Conservation (phyloP, 2,329 filamentous ascomycete genomes). For the Pseudocercospora cruenta region DNA sequence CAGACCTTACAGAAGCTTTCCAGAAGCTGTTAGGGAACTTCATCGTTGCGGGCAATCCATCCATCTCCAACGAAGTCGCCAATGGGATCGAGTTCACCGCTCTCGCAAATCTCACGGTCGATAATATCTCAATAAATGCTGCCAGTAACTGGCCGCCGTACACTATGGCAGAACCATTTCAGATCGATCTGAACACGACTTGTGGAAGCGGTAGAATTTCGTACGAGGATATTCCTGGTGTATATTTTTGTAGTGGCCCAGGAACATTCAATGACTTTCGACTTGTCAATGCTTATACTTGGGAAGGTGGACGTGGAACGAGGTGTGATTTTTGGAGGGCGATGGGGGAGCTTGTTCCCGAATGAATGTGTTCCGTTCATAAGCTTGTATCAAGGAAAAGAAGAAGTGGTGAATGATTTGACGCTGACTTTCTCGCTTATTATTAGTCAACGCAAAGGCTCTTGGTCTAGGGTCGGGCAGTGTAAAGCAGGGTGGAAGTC, state of each 20-base stretch:
- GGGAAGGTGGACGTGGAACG: slow-evolving; percentile 53
- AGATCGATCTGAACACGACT: slow-evolving; percentile 55
- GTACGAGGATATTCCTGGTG: slow-evolving; percentile 14
- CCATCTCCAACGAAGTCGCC: slow-evolving; percentile 42
- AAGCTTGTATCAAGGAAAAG: no score
- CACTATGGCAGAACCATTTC: slow-evolving; percentile 37
- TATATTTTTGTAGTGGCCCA: slow-evolving; percentile 32
- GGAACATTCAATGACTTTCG: slow-evolving; percentile 46
- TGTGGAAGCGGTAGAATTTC: slow-evolving; percentile 40
- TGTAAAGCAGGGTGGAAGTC: no score
- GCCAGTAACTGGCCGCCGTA: slow-evolving; percentile 35
- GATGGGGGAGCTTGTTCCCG: slow-evolving; percentile 35
- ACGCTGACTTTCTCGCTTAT: no score
- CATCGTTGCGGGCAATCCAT: slow-evolving; percentile 47
- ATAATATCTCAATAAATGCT: slow-evolving; percentile 32
- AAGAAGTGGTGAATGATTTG: no score
- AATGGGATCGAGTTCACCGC: slow-evolving; percentile 22
- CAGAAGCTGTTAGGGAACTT: slow-evolving; percentile 53
- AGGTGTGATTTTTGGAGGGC: slow-evolving; percentile 53
- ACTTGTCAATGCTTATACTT: slow-evolving; percentile 49
- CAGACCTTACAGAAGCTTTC: slow-evolving; percentile 40
- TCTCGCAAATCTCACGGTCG: not conserved
- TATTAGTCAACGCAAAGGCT: no score
- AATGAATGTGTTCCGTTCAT: slow-evolving; percentile 17
- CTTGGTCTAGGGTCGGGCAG: no score